Evolutionary conservation across 257 asterid genomes (phyloP), one percentile per base, ranked within the genome.

Genomic region (Paulownia fortunei): DNA sequence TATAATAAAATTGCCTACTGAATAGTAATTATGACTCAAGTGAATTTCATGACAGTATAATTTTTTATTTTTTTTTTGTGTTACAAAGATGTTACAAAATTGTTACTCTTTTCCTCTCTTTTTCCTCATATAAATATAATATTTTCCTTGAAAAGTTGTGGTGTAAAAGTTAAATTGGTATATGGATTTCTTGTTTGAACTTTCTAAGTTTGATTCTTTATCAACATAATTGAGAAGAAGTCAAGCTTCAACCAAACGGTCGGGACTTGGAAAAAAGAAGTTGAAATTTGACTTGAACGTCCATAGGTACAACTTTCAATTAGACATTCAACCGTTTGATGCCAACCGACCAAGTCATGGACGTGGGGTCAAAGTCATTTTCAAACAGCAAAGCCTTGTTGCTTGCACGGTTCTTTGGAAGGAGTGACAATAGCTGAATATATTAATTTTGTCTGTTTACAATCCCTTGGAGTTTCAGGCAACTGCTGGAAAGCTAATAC

Each of bases 381-480:
- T 68, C 59, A 10, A 30, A 72, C 56, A 51, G 18, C 49, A 67
- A 76, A 49, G 8, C 9, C 23, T 34, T 23, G n/a, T 10, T 70
- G 13, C 30, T 15, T 23, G 68, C 77, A 26, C 44, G 9, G 7
- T 58, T 69, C 30, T 27, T 39, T 70, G 79, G 79, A 72, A 63
- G 54, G 61, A 72, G 9, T 63, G n/a, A 30, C 44, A 41, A 51
- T 37, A 36, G 69, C 69, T 79, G 68, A 47, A 47, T 32, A 2
- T 34, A 0, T 51, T 8, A 18, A 44, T n/a, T 77, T 76, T 42
- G 42, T 19, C 12, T 11, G 39, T 0, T 13, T 37, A 49, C 4
- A 34, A 26, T 58, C 15, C 32, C 52, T 44, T 44, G 82, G 56
- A 69, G 77, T 77, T 68, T 69, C 77, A 58, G 73, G 54, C 42